Evolutionary conservation across 768 basidiomycete genomes (phyloP).

Genomic region (Suillus sp.): DNA sequence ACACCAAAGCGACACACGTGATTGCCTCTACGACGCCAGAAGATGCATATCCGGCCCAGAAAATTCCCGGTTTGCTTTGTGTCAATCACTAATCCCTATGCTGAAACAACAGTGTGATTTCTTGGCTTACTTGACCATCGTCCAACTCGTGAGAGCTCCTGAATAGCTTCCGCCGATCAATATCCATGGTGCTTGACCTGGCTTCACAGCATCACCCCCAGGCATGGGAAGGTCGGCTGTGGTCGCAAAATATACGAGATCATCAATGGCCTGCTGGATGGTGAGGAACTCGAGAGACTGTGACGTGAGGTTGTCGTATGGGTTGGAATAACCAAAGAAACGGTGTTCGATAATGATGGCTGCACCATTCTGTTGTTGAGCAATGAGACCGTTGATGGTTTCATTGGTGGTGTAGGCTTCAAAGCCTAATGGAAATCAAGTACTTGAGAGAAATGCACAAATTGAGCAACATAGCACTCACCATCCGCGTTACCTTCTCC

Average conservation of each 20-base stretch:
- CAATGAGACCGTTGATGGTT: conserved; percentile 65
- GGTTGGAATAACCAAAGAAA: conserved; percentile 78
- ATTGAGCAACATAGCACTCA: conserved; percentile 6
- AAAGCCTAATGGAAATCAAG: conserved; percentile 25
- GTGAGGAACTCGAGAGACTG: conserved; percentile 62
- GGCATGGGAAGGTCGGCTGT: conserved; percentile 70
- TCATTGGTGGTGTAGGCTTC: conserved; percentile 62
- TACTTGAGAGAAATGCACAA: not conserved
- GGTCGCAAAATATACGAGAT: conserved; percentile 68
- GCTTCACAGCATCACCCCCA: conserved; percentile 60
- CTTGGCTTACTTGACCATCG: conserved; percentile 62
- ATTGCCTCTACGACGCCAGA: conserved; percentile 50
- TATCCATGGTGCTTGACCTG: conserved; percentile 48
- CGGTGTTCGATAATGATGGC: conserved; percentile 70
- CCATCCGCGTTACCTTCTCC: conserved; percentile 61
- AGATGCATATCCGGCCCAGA: conserved; percentile 46
- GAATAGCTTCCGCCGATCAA: conserved; percentile 46
- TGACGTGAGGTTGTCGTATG: conserved; percentile 58
- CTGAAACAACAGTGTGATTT: not conserved
- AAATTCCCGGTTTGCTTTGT: conserved; percentile 41
- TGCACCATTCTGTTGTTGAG: conserved; percentile 65
- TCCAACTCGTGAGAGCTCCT: conserved; percentile 57
- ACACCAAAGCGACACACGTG: conserved; percentile 30
- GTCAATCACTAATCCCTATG: conserved; percentile 9
- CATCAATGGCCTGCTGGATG: conserved; percentile 74